Conservation (phyloP, 2,329 filamentous ascomycete species). For the Sclerotiophoma versabilis region DNA sequence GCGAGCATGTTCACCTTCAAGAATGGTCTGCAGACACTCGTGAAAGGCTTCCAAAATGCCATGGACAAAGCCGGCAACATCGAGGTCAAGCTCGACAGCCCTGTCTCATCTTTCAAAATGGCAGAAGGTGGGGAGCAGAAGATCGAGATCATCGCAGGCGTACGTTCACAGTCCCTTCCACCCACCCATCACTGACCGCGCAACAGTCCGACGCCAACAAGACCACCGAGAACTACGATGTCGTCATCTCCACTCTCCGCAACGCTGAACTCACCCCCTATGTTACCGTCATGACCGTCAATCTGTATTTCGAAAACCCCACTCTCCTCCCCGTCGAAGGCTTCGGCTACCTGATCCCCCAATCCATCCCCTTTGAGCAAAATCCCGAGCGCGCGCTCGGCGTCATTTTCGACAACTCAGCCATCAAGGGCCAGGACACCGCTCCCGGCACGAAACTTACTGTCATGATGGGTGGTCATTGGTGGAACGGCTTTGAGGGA, state of each 20-base stretch:
- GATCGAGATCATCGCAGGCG: constrained; percentile 35
- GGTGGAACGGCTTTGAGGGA: constrained; percentile 73
- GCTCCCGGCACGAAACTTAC: constrained; percentile 81
- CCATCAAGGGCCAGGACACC: constrained; percentile 63
- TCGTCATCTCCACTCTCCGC: constrained; percentile 42
- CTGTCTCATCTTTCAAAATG: constrained; percentile 31
- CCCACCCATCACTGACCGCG: constrained; percentile 14
- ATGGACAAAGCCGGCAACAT: constrained; percentile 51
- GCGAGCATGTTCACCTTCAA: constrained; percentile 54
- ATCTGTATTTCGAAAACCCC: constrained; percentile 78
- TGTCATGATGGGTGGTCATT: constrained; percentile 93
- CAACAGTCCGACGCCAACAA: constrained; percentile 20
- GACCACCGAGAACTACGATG: constrained; percentile 34
- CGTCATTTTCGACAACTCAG: constrained; percentile 88
- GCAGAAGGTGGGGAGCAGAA: constrained; percentile 18
- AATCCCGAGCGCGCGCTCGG: constrained; percentile 87
- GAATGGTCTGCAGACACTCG: constrained; percentile 52
- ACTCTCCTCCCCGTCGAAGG: constrained; percentile 71
- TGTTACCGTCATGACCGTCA: constrained; percentile 89
- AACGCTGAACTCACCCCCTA: constrained; percentile 63
- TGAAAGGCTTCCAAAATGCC: constrained; percentile 44
- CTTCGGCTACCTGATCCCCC: constrained; percentile 92
- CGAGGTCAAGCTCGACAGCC: constrained; percentile 48
- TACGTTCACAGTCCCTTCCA: constrained; percentile 23
- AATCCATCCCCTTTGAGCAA: constrained; percentile 70